Evolutionary conservation across 345 rosid species (phyloP), one percentile per base, ranked within the genome.

Genomic region (Gossypium bickii): DNA sequence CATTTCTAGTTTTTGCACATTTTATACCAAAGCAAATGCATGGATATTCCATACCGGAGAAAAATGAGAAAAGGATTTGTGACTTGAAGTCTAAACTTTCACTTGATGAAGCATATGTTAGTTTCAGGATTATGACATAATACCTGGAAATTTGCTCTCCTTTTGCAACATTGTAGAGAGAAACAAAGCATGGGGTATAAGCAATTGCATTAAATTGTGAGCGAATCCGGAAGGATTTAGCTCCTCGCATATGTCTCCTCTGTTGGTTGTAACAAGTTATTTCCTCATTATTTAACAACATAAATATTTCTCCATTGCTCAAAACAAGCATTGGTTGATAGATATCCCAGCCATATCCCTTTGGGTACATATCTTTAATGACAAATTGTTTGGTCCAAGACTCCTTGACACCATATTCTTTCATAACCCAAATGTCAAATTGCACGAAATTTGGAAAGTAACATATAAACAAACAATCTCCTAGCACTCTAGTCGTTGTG

Each of bases 381-480:
- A 64, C 62, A 52, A 74, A 74, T 62, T 74, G 77, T 64, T 74
- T 74, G 71, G 71, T 74, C 77, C 77, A 74, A 7, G 77, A 74
- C 61, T 74, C 77, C 62, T 34, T 64, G 5, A 64, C 77, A 3
- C 71, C 77, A 64, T 74, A 74, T 63, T 64, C 71, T 41, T 63
- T 74, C 71, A 74, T 74, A 49, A 53, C 49, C 77, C 77, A 74
- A 18, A 74, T 64, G 51, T 74, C 77, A 52, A 64, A 65, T 12
- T 13, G 4, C 17, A 3, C 4, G 60, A 52, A 57, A 52, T 53
- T 10, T 45, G 13, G 29, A 74, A 0, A 53, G 52, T 12, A 16
- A 25, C 65, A 64, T 3, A 47, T 61, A 52, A 11, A 74, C 43
- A 74, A 20, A 65, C 71, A 74, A 18, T 63, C 64, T 52, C 63